phyloP scores from a whole-genome alignment of 495 filamentous ascomycete genomes.

The Aspergillus bridgeri region DNA sequence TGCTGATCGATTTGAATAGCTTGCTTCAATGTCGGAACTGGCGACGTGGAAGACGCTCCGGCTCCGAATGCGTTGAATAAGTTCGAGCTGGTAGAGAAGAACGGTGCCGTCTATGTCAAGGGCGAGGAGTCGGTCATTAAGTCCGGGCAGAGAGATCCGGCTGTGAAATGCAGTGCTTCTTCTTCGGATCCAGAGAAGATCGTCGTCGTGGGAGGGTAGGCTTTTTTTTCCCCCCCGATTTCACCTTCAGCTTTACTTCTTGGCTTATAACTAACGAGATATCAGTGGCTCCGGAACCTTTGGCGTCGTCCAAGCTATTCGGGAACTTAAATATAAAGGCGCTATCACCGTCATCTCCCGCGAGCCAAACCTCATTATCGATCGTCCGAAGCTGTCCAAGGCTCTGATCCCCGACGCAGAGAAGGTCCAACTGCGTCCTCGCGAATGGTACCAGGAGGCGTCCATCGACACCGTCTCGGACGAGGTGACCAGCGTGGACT shows the following conservation, averaged over 20 bases:
- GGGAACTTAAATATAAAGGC: conserved; percentile 77
- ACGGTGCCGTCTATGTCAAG: conserved; percentile 79
- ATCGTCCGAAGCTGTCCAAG: conserved; percentile 94
- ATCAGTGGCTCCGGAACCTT: conserved; percentile 72
- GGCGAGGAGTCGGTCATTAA: conserved; percentile 81
- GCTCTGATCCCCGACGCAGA: conserved; percentile 78
- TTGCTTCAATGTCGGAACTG: conserved; percentile 85
- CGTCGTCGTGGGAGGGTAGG: conserved; percentile 80
- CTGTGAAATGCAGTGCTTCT: conserved; percentile 66
- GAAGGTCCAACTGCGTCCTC: conserved; percentile 71
- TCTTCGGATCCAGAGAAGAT: conserved; percentile 57
- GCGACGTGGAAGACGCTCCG: conserved; percentile 92
- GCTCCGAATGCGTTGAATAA: conserved; percentile 77
- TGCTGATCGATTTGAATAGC: conserved; percentile 52
- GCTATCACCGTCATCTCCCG: conserved; percentile 78
- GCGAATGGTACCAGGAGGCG: conserved; percentile 73
- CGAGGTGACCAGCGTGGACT: conserved; percentile 74
- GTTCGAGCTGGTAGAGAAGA: conserved; percentile 74
- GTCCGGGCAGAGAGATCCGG: conserved; percentile 63
- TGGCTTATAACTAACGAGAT: background rate
- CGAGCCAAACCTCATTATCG: conserved; percentile 82
- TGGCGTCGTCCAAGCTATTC: conserved; percentile 74
- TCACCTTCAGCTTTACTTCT: background rate
- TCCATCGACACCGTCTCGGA: conserved; percentile 71
- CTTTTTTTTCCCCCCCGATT: background rate